Conservation (phyloP, 768 basidiomycete genomes). For the Rhodotorula babjevae region DNA sequence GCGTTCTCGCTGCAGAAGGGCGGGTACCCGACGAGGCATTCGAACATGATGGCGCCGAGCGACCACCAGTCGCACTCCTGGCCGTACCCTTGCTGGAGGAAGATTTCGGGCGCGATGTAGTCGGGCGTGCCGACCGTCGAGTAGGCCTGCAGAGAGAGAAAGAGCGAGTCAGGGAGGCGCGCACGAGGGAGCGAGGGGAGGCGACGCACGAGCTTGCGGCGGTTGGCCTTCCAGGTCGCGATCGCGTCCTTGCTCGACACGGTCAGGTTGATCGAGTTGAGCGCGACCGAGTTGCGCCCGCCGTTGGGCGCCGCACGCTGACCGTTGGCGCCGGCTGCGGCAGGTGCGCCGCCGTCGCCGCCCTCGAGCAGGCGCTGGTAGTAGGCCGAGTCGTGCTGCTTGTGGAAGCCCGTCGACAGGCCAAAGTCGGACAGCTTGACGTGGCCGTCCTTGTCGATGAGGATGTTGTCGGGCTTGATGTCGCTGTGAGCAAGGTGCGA, state of each 20-base stretch:
- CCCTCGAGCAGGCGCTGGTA: slow-evolving; percentile 82
- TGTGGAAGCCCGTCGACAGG: slow-evolving; percentile 98
- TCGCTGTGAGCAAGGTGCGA: slow-evolving; percentile 56
- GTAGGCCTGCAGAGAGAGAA: slow-evolving; percentile 62
- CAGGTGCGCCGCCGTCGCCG: slow-evolving; percentile 41
- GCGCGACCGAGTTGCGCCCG: slow-evolving; percentile 88
- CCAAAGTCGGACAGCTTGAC: slow-evolving; percentile 98
- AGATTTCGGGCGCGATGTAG: slow-evolving; percentile 94
- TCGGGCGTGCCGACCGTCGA: slow-evolving; percentile 97
- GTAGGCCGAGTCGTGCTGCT: slow-evolving; percentile 92
- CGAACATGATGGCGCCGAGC: slow-evolving; percentile 96
- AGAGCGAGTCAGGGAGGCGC: slow-evolving; percentile 5
- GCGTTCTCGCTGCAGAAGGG: slow-evolving; percentile 92
- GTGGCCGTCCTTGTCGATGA: slow-evolving; percentile 95
- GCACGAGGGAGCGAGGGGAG: neutral
- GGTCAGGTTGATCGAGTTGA: slow-evolving; percentile 92
- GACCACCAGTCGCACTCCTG: slow-evolving; percentile 99
- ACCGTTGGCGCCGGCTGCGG: slow-evolving; percentile 45
- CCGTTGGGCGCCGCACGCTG: slow-evolving; percentile 40
- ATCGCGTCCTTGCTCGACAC: slow-evolving; percentile 80
- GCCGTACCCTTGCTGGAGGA: slow-evolving; percentile 92
- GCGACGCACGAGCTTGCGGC: slow-evolving; percentile 75
- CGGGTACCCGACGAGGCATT: slow-evolving; percentile 93
- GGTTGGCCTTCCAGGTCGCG: slow-evolving; percentile 97
- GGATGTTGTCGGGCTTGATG: slow-evolving; percentile 98